Conservation (phyloP, 352 stramenopile species). For the Poterioochromonas sp. region DNA sequence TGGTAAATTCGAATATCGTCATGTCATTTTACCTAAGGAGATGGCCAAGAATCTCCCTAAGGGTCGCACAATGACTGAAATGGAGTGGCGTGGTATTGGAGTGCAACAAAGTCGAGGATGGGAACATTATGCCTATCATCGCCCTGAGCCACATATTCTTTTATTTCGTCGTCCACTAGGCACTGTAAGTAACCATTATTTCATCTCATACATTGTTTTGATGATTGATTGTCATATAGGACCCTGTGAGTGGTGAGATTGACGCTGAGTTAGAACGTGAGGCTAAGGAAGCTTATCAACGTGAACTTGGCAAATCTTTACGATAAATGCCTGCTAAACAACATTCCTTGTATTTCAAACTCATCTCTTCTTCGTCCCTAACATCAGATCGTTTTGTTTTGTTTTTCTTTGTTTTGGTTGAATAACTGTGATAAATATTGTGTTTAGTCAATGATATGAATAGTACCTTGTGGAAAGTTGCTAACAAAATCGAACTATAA, state of each 20-base stretch:
- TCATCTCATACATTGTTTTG: slow-evolving; percentile 63
- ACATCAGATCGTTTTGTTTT: too few relatives aligned
- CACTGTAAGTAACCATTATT: slow-evolving; percentile 57
- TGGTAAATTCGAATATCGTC: slow-evolving; percentile 81
- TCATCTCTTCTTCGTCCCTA: too few relatives aligned
- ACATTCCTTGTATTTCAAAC: too few relatives aligned
- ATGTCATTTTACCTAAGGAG: slow-evolving; percentile 95
- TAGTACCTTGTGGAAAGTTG: too few relatives aligned
- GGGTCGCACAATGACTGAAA: slow-evolving; percentile 78
- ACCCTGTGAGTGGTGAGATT: slow-evolving; percentile 49
- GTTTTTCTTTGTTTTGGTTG: too few relatives aligned
- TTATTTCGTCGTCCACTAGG: slow-evolving; percentile 92
- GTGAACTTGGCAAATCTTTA: slow-evolving; percentile 26
- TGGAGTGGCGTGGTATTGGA: slow-evolving; percentile 90
- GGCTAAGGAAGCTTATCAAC: slow-evolving; percentile 86
- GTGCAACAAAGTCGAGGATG: slow-evolving; percentile 95
- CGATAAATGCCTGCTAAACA: neutral
- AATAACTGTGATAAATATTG: too few relatives aligned
- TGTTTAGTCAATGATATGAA: too few relatives aligned
- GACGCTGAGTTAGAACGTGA: slow-evolving; percentile 82
- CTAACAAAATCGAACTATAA: too few relatives aligned
- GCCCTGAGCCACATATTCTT: slow-evolving; percentile 96
- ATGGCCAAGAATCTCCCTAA: slow-evolving; percentile 90
- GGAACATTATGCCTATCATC: slow-evolving; percentile 98
- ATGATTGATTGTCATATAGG: neutral